Percentiles rank a stretch among this genome's conserved stretches.
Evolutionary conservation across 805 yeast genomes (phyloP).

Genomic region (Starmerella cellae): DNA sequence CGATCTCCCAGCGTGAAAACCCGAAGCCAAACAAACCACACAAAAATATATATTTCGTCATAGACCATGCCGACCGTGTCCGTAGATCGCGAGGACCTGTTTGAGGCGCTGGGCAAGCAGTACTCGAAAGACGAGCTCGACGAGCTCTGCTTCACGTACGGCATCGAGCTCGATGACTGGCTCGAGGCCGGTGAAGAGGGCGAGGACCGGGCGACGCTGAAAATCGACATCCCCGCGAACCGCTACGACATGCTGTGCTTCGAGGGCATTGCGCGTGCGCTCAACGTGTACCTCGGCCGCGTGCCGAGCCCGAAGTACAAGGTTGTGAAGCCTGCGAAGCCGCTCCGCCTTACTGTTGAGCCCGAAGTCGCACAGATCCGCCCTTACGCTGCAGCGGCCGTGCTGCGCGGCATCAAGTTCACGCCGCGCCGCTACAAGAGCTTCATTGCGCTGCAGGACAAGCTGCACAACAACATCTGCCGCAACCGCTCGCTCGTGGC

Average conservation of each 20-base stretch:
- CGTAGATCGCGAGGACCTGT: slow-evolving; percentile 88
- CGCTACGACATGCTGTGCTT: slow-evolving; percentile 95
- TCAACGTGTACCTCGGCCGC: slow-evolving; percentile 78
- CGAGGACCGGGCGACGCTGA: slow-evolving; percentile 93
- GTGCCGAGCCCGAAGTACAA: slow-evolving; percentile 50
- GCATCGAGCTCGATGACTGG: slow-evolving; percentile 95
- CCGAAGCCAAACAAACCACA: too few species aligned
- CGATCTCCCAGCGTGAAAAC: too few species aligned
- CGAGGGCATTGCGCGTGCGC: slow-evolving; percentile 93
- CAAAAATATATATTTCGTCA: too few species aligned
- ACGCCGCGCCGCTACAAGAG: slow-evolving; percentile 81
- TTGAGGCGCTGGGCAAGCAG: slow-evolving; percentile 51
- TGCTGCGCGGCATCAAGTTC: slow-evolving; percentile 69
- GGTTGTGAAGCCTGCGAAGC: slow-evolving; percentile 48
- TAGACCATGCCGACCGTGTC: slow-evolving; percentile 92
- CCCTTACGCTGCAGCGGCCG: slow-evolving; percentile 93
- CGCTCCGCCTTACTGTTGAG: slow-evolving; percentile 53
- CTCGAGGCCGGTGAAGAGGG: slow-evolving; percentile 42
- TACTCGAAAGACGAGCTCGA: slow-evolving; percentile 82
- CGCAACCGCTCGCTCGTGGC: slow-evolving; percentile 97
- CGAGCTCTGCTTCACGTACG: slow-evolving; percentile 93
- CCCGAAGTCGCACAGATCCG: slow-evolving; percentile 61
- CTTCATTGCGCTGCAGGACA: slow-evolving; percentile 90
- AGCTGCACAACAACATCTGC: slow-evolving; percentile 85
- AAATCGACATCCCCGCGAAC: slow-evolving; percentile 95